These are phyloP conservation scores for Colletotrichum liriopes DNA, from an alignment of 2,329 filamentous ascomycete genomes.

Conservation along the genomic window DNA sequence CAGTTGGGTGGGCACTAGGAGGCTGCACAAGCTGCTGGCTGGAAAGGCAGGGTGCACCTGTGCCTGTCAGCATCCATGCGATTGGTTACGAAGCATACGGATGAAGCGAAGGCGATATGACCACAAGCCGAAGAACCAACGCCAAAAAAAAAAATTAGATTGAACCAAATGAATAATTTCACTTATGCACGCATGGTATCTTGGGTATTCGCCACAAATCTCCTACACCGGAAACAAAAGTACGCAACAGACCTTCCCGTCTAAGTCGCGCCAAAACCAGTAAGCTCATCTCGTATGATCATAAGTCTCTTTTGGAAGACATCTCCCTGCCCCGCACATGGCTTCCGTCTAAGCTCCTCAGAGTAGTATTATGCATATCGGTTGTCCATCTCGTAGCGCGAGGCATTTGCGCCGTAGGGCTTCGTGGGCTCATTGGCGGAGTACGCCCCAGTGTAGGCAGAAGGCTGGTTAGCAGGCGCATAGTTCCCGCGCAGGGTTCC, in stretches of 20 bases:
- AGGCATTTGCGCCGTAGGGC: background rate
- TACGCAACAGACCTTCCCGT: background rate
- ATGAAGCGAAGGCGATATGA: background rate
- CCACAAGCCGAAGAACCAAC: background rate
- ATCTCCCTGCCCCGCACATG: background rate
- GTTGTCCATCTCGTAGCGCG: background rate
- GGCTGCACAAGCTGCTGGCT: background rate
- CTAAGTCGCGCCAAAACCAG: background rate
- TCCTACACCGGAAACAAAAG: background rate
- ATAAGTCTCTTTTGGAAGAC: background rate
- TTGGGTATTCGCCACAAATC: background rate
- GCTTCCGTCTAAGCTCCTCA: background rate
- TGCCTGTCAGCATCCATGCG: background rate
- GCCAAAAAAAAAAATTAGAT: background rate
- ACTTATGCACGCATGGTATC: background rate
- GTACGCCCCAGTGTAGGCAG: slow-evolving; percentile 11
- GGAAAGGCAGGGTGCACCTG: background rate
- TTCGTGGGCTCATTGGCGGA: slow-evolving; percentile 7
- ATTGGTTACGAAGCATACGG: background rate
- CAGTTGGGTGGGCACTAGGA: too few relatives aligned
- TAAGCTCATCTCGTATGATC: background rate
- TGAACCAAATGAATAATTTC: background rate
- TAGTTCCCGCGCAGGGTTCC: slow-evolving; percentile 34
- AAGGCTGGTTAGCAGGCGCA: slow-evolving; percentile 22
- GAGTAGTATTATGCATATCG: background rate